phyloP scores from a whole-genome alignment of 371 early-diverging fungal genomes.

The Actinomortierella wolfii region DNA sequence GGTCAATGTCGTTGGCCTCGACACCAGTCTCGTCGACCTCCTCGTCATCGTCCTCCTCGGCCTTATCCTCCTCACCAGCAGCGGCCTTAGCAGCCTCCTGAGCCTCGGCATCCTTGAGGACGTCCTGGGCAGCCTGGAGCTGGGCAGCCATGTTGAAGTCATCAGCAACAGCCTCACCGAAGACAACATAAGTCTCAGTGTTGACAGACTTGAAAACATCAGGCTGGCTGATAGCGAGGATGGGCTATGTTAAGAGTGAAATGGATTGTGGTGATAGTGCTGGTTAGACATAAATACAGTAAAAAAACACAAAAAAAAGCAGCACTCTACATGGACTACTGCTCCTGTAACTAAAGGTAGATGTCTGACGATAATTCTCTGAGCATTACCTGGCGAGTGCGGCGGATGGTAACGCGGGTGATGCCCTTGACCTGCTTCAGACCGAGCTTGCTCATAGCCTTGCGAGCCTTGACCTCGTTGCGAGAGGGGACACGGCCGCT shows the following conservation, averaged over 20 bases:
- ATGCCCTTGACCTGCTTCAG: conserved; percentile 87
- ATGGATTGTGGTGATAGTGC: too few relatives aligned
- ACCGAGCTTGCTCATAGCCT: conserved; percentile 92
- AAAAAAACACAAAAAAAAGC: too few relatives aligned
- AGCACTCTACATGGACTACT: too few relatives aligned
- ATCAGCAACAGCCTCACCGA: conserved; percentile 94
- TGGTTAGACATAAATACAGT: too few relatives aligned
- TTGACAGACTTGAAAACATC: conserved; percentile 91
- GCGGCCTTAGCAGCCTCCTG: conserved; percentile 53
- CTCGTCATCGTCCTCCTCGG: conserved; percentile 51
- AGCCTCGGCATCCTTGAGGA: conserved; percentile 63
- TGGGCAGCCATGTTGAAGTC: conserved; percentile 77
- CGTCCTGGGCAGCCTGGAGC: conserved; percentile 47
- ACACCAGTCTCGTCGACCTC: conserved; percentile 76
- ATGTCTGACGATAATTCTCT: too few relatives aligned
- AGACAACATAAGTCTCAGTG: conserved; percentile 95
- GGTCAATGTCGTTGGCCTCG: conserved; percentile 90
- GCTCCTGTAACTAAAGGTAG: too few relatives aligned
- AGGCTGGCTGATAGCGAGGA: conserved; percentile 88
- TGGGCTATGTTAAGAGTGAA: conserved; percentile 50
- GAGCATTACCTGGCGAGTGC: conserved; percentile 48
- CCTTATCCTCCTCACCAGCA: conserved; percentile 53
- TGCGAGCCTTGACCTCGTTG: conserved; percentile 95
- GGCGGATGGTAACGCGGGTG: conserved; percentile 90
- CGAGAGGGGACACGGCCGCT: conserved; percentile 56